phyloP scores from a whole-genome alignment of 768 basidiomycete species.

The Tulasnella sp. region DNA sequence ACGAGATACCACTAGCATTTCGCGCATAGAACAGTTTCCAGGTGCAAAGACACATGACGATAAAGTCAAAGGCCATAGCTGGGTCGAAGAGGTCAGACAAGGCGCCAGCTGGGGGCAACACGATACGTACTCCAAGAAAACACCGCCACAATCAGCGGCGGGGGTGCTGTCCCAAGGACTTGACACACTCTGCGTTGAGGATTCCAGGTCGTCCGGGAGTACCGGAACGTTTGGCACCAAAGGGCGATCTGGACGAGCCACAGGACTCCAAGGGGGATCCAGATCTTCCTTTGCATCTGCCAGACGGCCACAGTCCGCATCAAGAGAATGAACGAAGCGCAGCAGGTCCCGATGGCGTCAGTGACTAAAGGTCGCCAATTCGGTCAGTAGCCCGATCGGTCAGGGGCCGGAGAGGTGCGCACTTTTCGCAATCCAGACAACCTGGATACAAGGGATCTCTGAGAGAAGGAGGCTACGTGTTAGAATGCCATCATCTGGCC shows the following conservation, averaged over 20 bases:
- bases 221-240: conserved; percentile 12
- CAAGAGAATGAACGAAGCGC: conserved; percentile 1
- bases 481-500: neutral
- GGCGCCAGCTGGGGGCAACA: neutral
- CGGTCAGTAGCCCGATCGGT: neutral
- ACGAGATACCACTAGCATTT: neutral
- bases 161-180: neutral
- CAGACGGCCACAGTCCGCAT: conserved; percentile 4
- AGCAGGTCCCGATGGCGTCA: conserved; percentile 1
- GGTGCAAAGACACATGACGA: conserved; percentile 12
- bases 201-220: conserved; percentile 2
- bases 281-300: neutral
- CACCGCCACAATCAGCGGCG: conserved; percentile 2
- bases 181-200: neutral
- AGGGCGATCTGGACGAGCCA: conserved; percentile 2
- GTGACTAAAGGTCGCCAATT: neutral
- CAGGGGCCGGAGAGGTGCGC: neutral
- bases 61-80: conserved; percentile 15
- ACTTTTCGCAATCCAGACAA: conserved; percentile 12
- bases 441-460: conserved; percentile 7
- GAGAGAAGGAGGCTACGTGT: neutral
- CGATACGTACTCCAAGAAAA: conserved; percentile 10
- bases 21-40: neutral
- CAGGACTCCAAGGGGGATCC: conserved; percentile 4
- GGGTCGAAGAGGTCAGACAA: neutral